Percentiles rank a stretch among this genome's conserved stretches.
phyloP scores from a whole-genome alignment of 768 basidiomycete genomes.

The Floccularia luteovirens region DNA sequence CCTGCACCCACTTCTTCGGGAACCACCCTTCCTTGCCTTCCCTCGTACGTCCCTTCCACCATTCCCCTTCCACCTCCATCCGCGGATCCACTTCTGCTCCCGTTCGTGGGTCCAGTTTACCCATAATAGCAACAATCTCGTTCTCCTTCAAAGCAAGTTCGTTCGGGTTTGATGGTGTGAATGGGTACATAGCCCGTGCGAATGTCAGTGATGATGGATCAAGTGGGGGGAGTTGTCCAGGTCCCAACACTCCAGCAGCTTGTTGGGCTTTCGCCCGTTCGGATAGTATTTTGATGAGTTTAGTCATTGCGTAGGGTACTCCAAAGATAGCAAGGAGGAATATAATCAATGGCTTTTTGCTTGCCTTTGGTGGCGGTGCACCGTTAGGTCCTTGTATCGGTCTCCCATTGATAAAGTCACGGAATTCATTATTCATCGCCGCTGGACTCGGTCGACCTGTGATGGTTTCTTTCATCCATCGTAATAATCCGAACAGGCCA shows the following conservation, averaged over 20 bases:
- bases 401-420: conserved; percentile 63
- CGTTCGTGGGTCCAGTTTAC: conserved; percentile 64
- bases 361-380: conserved; percentile 48
- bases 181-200: conserved; percentile 74
- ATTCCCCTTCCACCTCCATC: conserved; percentile 61
- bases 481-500: conserved; percentile 81
- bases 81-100: conserved; percentile 65
- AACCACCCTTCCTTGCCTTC: conserved; percentile 95
- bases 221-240: conserved; percentile 42
- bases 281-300: conserved; percentile 72
- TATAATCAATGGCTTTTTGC: conserved; percentile 84
- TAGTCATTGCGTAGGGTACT: conserved; percentile 89
- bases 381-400: conserved; percentile 43
- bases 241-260: conserved; percentile 28
- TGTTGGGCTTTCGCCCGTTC: conserved; percentile 50
- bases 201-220: conserved; percentile 82
- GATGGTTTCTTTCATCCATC: conserved; percentile 73
- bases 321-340: conserved; percentile 94
- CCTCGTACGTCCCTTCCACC: conserved; percentile 93
- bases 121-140: conserved; percentile 90
- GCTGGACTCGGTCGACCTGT: conserved; percentile 27
- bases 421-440: conserved; percentile 59
- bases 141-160: conserved; percentile 82
- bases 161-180: conserved; percentile 63
- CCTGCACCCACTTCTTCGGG: conserved; percentile 82